Conservation (phyloP, 192 early-diverging fungal genomes). For the Coemansia sp. region DNA sequence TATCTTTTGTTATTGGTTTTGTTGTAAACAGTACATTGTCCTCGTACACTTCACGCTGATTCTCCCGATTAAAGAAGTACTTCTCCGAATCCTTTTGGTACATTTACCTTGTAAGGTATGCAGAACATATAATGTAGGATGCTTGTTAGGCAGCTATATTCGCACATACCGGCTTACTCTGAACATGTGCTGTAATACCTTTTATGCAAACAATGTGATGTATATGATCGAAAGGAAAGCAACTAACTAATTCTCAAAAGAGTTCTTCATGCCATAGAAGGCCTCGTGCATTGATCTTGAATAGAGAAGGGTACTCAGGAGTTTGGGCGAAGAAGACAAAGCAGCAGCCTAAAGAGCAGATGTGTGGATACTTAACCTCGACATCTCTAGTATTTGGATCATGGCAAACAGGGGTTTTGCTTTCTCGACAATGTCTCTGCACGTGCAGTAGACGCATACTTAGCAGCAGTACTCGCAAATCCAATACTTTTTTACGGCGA, state of each 20-base stretch:
- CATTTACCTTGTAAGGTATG: no score
- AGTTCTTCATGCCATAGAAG: background rate
- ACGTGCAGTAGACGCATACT: background rate
- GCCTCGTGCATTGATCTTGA: background rate
- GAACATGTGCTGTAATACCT: no score
- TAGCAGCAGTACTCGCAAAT: background rate
- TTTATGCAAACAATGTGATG: background rate
- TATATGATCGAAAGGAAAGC: background rate
- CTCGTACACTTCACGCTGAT: no score
- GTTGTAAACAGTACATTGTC: no score
- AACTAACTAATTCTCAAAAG: background rate
- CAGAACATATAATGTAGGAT: no score
- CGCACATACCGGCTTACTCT: no score
- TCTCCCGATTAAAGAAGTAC: no score
- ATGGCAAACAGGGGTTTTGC: background rate
- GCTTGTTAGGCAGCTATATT: no score
- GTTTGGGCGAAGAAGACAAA: background rate
- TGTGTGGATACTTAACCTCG: background rate
- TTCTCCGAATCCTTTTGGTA: no score
- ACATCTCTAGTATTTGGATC: background rate
- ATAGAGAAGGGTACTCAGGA: background rate
- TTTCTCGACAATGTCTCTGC: background rate
- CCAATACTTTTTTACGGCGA: background rate
- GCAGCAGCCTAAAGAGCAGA: background rate
- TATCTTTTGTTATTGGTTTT: no score